Evolutionary conservation across 176 grass and related monocot genomes (phyloP).

Genomic region (Elymus sibiricus): DNA sequence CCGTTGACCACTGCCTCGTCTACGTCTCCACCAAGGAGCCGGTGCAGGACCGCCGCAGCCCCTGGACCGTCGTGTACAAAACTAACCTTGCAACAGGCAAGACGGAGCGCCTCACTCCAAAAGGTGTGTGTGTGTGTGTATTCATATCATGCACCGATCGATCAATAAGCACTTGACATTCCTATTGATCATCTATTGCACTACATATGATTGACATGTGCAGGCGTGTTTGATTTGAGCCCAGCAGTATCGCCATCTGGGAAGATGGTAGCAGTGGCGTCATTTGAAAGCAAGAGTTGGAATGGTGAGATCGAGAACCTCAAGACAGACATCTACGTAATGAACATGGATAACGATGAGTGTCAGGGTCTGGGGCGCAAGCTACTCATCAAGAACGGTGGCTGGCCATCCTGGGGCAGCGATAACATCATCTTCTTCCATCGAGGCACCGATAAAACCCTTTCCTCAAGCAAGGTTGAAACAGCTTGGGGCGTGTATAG

Average conservation of each 20-base stretch:
- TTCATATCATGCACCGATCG: not conserved
- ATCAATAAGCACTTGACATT: not conserved
- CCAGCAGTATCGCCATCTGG: constrained; percentile 30
- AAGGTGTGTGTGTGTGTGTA: not conserved
- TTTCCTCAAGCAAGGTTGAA: not conserved
- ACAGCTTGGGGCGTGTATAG: constrained; percentile 20
- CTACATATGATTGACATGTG: not conserved
- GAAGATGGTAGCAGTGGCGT: constrained; percentile 28
- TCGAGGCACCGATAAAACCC: not conserved
- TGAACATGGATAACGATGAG: constrained; percentile 8
- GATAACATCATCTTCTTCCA: constrained; percentile 42
- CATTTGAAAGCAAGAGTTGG: constrained; percentile 6
- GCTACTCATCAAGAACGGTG: not conserved
- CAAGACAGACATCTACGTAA: constrained; percentile 28
- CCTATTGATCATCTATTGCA: not conserved
- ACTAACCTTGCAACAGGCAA: constrained; percentile 27
- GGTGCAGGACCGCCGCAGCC: not conserved
- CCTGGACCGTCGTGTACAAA: constrained; percentile 31
- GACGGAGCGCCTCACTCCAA: constrained; percentile 21
- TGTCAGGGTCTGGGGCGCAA: not conserved
- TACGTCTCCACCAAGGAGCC: constrained; percentile 33
- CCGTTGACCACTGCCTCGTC: not conserved
- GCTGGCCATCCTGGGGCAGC: constrained; percentile 46
- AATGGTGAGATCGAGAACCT: not conserved
- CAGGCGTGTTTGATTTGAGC: constrained; percentile 12